Base-by-base conservation (phyloP, 2,329 filamentous ascomycete species). In the Neopestalotiopsis sp. region DNA sequence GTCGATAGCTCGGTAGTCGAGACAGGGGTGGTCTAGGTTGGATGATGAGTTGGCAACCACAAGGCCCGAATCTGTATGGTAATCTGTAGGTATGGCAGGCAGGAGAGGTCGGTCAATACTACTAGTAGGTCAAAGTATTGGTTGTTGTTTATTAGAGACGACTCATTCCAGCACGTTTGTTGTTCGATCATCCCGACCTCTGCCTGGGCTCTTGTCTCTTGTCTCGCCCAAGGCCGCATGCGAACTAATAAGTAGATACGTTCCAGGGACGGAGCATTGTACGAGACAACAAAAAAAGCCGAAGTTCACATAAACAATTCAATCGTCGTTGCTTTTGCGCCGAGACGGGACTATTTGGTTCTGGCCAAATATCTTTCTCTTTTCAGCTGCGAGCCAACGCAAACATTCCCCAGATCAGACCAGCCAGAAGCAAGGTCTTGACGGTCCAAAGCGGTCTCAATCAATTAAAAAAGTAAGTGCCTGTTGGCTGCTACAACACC, bases 141-240 rank as follows among this genome's bases (percentile, higher is more conserved):
- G 49, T 20, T 66, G 17, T 66, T 38, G 58, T 58, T 56, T 66
- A 66, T 20, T 53, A 53, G 45, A 53, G 45, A 53, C 45, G 45
- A 53, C 45, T 53, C 45, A 53, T 53, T 53, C 45, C 45, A 53
- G 17, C 45, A 53, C 45, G 45, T 53, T n/a, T 53, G 45, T 40
- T 58, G 5, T 57, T 20, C 10, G n/a, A 6, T 7, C 20, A 38
- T 58, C 28, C 58, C 61, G 13, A 20, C 40, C 30, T 58, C 28
- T 28, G 17, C 45, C 30, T 34, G 38, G 14, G 14, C 17, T 34
- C 38, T 14, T 42, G 45, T 20, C n/a, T 53, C 45, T 53, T 53
- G 45, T 53, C 45, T 53, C 14, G 45, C 45, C 20, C 45, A 49
- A 49, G 42, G 13, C 42, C 45, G 45, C 45, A 53, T 53, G 45